Conservation (phyloP, 805 yeast genomes). For the Starmera quercuum region DNA sequence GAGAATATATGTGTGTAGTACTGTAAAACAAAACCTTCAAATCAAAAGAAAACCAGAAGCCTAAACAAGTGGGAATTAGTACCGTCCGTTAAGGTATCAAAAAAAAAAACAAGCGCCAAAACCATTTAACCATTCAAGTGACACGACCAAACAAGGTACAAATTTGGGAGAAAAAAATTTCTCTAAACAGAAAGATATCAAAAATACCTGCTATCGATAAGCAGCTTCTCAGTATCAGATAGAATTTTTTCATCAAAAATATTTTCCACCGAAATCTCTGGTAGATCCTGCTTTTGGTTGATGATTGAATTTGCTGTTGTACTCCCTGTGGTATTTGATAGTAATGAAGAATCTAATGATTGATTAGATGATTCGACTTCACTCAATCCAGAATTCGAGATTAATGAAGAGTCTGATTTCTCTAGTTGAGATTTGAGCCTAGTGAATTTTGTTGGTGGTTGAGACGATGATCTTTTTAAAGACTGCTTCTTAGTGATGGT, state of each 20-base stretch:
- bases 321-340: not conserved
- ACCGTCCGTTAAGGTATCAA: no score
- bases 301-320: not conserved
- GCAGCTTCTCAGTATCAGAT: slow-evolving; percentile 6
- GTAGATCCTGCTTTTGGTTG: not conserved
- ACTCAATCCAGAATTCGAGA: not conserved
- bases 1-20: no score
- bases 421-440: no score
- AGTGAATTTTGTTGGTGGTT: slow-evolving; percentile 14
- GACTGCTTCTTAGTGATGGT: slow-evolving; percentile 12
- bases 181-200: no score
- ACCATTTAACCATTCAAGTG: no score
- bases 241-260: slow-evolving; percentile 5
- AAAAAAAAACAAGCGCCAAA: no score
- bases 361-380: not conserved
- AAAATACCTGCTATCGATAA: slow-evolving; percentile 1
- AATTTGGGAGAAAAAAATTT: no score
- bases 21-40: no score
- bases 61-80: no score
- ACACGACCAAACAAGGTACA: no score
- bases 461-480: slow-evolving; percentile 17
- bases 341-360: not conserved
- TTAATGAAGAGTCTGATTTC: no score
- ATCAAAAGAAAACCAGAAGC: no score
- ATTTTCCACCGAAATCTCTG: slow-evolving; percentile 4